These are phyloP conservation scores for Lathyrus aphaca DNA, from an alignment of 306 rosid species.

Conservation along the genomic window DNA sequence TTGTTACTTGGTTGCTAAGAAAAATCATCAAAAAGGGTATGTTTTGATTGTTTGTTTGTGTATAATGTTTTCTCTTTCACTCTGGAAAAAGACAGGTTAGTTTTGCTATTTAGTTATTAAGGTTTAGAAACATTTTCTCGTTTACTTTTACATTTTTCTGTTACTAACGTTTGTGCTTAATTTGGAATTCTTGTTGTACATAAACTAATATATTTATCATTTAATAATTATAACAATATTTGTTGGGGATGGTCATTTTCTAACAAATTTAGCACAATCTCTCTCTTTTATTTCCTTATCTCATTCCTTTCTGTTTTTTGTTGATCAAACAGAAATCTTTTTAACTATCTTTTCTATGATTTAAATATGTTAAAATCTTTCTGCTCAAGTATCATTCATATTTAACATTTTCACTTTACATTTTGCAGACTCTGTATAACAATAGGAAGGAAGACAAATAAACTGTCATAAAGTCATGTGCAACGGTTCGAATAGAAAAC, in stretches of 20 bases:
- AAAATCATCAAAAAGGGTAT: conserved; percentile 6
- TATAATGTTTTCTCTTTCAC: conserved; percentile 11
- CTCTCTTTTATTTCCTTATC: neutral
- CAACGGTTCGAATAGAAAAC: conserved; percentile 51
- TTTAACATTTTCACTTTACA: conserved; percentile 21
- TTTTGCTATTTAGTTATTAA: conserved; percentile 39
- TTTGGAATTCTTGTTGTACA: conserved; percentile 23
- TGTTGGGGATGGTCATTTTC: conserved; percentile 20
- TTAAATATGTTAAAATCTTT: conserved; percentile 23
- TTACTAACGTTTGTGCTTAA: conserved; percentile 25
- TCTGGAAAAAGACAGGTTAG: conserved; percentile 28
- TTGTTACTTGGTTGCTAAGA: conserved; percentile 19
- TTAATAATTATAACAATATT: conserved; percentile 23
- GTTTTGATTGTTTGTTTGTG: neutral
- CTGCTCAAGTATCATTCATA: conserved; percentile 22
- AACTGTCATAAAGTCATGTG: conserved; percentile 53
- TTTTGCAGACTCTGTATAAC: conserved; percentile 38
- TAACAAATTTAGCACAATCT: conserved; percentile 30
- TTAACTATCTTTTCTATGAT: conserved; percentile 1
- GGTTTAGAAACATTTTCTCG: neutral
- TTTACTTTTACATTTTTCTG: conserved; percentile 8
- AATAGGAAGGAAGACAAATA: conserved; percentile 13
- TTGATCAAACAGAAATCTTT: neutral
- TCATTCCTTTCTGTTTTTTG: neutral
- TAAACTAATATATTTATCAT: conserved; percentile 9